These are phyloP conservation scores for Spathaspora girioi DNA, from an alignment of 805 yeast species.

Conservation along the genomic window DNA sequence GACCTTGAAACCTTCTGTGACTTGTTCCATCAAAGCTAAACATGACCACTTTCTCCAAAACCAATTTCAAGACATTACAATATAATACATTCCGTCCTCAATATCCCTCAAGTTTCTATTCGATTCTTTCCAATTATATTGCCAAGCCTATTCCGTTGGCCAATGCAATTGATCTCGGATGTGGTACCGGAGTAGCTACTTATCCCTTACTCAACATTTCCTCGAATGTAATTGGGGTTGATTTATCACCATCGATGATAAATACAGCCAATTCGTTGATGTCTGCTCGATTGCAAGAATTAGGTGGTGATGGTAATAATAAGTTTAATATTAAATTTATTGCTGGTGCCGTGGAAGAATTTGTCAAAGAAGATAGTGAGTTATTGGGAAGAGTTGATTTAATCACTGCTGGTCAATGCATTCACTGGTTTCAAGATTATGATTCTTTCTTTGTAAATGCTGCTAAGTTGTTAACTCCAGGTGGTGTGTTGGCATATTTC, in stretches of 20 bases:
- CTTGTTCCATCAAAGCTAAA: not conserved
- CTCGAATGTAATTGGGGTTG: slow-evolving; percentile 41
- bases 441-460: slow-evolving; percentile 29
- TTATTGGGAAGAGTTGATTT: slow-evolving; percentile 22
- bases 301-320: slow-evolving; percentile 24
- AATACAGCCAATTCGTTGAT: slow-evolving; percentile 34
- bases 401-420: slow-evolving; percentile 41
- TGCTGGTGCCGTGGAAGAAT: slow-evolving; percentile 31
- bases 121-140: slow-evolving; percentile 22
- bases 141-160: slow-evolving; percentile 15
- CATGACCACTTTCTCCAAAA: slow-evolving; percentile 33
- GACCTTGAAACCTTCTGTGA: too few relatives aligned
- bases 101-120: slow-evolving; percentile 37
- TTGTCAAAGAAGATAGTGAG: slow-evolving; percentile 9
- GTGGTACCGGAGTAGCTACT: slow-evolving; percentile 54
- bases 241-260: slow-evolving; percentile 46
- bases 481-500: slow-evolving; percentile 43
- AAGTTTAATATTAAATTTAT: slow-evolving; percentile 24
- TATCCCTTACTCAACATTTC: slow-evolving; percentile 39
- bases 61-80: slow-evolving; percentile 29
- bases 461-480: slow-evolving; percentile 31
- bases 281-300: slow-evolving; percentile 17
- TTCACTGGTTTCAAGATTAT: slow-evolving; percentile 40
- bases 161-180: slow-evolving; percentile 41
- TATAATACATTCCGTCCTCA: slow-evolving; percentile 40